These are phyloP conservation scores for Plasmodium reichenowi DNA, from an alignment of 169 alveolate species.

Conservation along the genomic window DNA sequence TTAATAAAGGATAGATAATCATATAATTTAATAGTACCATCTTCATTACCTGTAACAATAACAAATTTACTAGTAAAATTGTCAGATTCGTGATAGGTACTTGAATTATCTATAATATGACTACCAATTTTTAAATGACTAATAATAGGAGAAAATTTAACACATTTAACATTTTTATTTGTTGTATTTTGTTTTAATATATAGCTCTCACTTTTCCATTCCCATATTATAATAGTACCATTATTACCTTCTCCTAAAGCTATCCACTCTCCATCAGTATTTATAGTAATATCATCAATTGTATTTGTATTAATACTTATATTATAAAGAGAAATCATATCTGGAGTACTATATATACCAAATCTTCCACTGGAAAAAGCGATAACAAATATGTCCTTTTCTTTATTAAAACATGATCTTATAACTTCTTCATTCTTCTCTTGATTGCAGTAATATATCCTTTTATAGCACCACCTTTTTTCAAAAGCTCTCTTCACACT, in stretches of 20 bases:
- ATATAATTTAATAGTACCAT: conserved; percentile 97
- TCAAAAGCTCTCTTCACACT: neutral
- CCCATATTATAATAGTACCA: conserved; percentile 96
- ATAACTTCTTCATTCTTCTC: conserved; percentile 80
- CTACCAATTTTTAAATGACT: conserved; percentile 62
- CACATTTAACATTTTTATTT: conserved; percentile 82
- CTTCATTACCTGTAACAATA: conserved; percentile 98
- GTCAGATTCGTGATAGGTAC: conserved; percentile 67
- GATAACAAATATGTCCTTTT: conserved; percentile 79
- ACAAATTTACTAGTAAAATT: conserved; percentile 77
- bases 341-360: conserved; percentile 81
- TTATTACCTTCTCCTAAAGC: conserved; percentile 91
- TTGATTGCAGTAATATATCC: conserved; percentile 83
- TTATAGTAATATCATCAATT: conserved; percentile 82
- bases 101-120: conserved; percentile 47
- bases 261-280: conserved; percentile 92
- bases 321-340: conserved; percentile 79
- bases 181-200: conserved; percentile 97
- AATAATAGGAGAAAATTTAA: conserved; percentile 80
- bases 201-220: conserved; percentile 98
- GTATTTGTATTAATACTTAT: conserved; percentile 80
- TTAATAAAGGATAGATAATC: conserved; percentile 95
- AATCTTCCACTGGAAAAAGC: conserved; percentile 85
- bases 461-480: conserved; percentile 81
- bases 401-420: conserved; percentile 76